phyloP scores from a whole-genome alignment of 352 stramenopile genomes.

The Pythium chondricola region DNA sequence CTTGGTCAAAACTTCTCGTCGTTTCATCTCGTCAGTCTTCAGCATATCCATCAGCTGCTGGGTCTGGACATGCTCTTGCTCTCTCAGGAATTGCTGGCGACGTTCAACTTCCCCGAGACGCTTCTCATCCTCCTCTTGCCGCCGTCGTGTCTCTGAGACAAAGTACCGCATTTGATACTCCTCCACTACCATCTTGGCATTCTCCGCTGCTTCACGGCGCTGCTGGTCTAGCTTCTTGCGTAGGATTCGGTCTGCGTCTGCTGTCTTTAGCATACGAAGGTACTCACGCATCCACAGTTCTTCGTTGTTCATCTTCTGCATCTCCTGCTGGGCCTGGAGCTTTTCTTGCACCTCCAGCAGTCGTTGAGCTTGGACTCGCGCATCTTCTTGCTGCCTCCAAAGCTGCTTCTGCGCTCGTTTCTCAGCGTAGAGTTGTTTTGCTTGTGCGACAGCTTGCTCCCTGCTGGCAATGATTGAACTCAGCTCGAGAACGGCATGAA shows the following conservation, averaged over 20 bases:
- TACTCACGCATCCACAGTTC: slow-evolving; percentile 48
- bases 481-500: slow-evolving; percentile 41
- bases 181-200: slow-evolving; percentile 45
- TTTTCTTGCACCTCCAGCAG: slow-evolving; percentile 23
- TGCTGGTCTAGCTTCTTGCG: slow-evolving; percentile 22
- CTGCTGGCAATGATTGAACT: slow-evolving; percentile 23
- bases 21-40: slow-evolving; percentile 25
- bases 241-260: slow-evolving; percentile 28
- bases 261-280: slow-evolving; percentile 27
- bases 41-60: slow-evolving; percentile 18
- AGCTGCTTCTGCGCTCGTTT: slow-evolving; percentile 13
- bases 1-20: slow-evolving; percentile 24
- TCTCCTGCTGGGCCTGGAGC: slow-evolving; percentile 25
- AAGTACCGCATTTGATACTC: slow-evolving; percentile 51
- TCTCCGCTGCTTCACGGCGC: slow-evolving; percentile 38
- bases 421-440: slow-evolving; percentile 26
- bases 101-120: slow-evolving; percentile 32
- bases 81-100: slow-evolving; percentile 25
- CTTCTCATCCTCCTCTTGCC: slow-evolving; percentile 22
- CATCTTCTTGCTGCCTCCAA: background rate
- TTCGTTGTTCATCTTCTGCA: slow-evolving; percentile 29
- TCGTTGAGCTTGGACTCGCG: slow-evolving; percentile 11
- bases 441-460: slow-evolving; percentile 21
- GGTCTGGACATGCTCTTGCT: slow-evolving; percentile 23
- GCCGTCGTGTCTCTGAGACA: slow-evolving; percentile 32